Base-by-base conservation (phyloP, 2,329 filamentous ascomycete species). In the Orbilia javanica region DNA sequence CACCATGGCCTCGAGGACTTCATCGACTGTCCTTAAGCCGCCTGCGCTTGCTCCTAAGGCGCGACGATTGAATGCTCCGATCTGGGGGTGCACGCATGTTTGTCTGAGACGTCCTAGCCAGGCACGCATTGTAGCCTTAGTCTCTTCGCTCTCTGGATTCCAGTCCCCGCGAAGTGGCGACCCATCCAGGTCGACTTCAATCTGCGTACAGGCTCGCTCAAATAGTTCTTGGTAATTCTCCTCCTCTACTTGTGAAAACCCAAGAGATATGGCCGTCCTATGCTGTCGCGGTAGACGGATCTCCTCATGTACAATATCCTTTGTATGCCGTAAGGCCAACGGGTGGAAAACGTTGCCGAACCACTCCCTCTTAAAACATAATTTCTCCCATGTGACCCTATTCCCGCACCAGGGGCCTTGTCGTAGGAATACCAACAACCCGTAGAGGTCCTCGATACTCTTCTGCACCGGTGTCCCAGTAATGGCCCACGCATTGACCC, bases 391-490 rank as follows among this genome's bases (percentile, higher is more conserved):
- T 0, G 91, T 83, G 10, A 87, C 85, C 6, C 87, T 85, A 10
- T 87, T 88, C 4, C 88, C 89, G 68, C 89, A 91, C 82, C 92
- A 95, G 1, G 94, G 93, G 75, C 93, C 88, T 81, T 92, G 94
- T 18, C 88, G 88, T 7, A 98, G 87, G 81, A 99, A 98, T 0
- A 92, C 86, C 0, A 98, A 84, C 3, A 98, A 86, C 0, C 95
- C 95, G 80, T 79, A 80, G 7, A 80, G 46, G 70, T 82, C 82
- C 18, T 85, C 84, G 34, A 95, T 88, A 79, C 93, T 88, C 80
- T 93, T 93, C 80, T 92, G 91, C 42, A 98, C 88, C 0, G 96
- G 96, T 0, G 96, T 99, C 48, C 93, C 96, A 0, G 93, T 95
- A 46, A 99, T 90, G 13, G 92, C 94, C 96, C 96, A 98, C 1